These are phyloP conservation scores for Diplodia intermedia DNA, from an alignment of 2,329 filamentous ascomycete genomes.

Conservation along the genomic window DNA sequence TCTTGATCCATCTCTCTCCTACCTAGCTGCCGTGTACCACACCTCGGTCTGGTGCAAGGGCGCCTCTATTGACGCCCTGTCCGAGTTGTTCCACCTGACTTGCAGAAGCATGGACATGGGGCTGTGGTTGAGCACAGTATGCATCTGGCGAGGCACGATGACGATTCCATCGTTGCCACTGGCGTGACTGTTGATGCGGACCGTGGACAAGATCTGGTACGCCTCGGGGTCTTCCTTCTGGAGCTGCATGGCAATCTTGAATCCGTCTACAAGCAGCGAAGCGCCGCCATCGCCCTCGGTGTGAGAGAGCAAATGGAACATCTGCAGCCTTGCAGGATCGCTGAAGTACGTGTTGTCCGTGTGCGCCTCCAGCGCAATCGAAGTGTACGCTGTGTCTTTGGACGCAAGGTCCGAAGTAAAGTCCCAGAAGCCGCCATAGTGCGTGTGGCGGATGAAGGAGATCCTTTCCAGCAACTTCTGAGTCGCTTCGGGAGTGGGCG, in stretches of 20 bases:
- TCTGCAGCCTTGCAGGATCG: conserved; percentile 87
- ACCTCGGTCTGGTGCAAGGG: conserved; percentile 59
- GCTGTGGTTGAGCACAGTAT: conserved; percentile 72
- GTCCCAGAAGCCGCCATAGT: conserved; percentile 87
- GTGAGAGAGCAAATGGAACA: conserved; percentile 90
- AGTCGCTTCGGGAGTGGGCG: conserved; percentile 73
- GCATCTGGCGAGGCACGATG: conserved; percentile 73
- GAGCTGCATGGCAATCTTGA: conserved; percentile 71
- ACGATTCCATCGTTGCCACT: conserved; percentile 85
- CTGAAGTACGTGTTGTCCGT: conserved; percentile 97
- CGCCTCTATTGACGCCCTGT: conserved; percentile 72
- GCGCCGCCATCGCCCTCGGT: conserved; percentile 73
- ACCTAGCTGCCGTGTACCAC: conserved; percentile 81
- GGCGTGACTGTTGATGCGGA: conserved; percentile 76
- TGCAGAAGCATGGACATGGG: conserved; percentile 62
- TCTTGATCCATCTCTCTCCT: too few relatives aligned
- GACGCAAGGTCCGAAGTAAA: conserved; percentile 88
- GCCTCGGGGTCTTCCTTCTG: conserved; percentile 59
- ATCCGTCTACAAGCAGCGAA: conserved; percentile 86
- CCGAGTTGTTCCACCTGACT: conserved; percentile 92
- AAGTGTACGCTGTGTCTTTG: conserved; percentile 92
- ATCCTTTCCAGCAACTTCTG: conserved; percentile 79
- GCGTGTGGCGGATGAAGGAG: conserved; percentile 84
- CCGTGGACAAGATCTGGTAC: conserved; percentile 64
- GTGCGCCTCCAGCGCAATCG: conserved; percentile 79